These are phyloP conservation scores for Lathyrus oleraceus DNA, from an alignment of 306 rosid genomes.

Conservation along the genomic window DNA sequence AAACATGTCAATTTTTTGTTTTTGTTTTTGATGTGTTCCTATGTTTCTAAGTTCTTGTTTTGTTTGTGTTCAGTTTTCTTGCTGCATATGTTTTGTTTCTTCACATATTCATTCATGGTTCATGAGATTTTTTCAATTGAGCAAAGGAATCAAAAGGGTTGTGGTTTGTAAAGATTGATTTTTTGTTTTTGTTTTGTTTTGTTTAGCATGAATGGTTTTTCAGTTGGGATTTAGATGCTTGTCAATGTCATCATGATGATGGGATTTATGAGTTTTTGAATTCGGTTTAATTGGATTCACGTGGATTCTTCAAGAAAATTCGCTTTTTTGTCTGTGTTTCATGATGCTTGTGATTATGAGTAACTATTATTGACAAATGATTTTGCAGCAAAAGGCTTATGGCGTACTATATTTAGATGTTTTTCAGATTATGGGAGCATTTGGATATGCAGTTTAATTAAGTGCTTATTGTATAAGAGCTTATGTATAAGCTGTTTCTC, in stretches of 20 bases:
- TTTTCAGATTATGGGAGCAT: neutral
- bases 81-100: neutral
- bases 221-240: constrained; percentile 20
- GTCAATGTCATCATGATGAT: neutral
- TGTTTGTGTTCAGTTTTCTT: neutral
- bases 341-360: constrained; percentile 22
- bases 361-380: constrained; percentile 5
- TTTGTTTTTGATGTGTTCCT: neutral
- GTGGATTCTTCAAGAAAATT: neutral
- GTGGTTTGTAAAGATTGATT: neutral
- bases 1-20: neutral
- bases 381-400: constrained; percentile 11
- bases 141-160: constrained; percentile 14
- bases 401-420: no score
- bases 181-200: neutral
- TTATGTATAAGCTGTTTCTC: neutral
- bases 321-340: constrained; percentile 14
- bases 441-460: neutral
- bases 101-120: neutral
- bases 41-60: constrained; percentile 25
- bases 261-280: neutral
- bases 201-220: neutral
- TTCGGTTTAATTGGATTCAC: constrained; percentile 20
- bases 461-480: neutral
- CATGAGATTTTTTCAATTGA: constrained; percentile 12